Evolutionary conservation across 169 alveolate species (phyloP).

Genomic region (Plasmodium cynomolgi): DNA sequence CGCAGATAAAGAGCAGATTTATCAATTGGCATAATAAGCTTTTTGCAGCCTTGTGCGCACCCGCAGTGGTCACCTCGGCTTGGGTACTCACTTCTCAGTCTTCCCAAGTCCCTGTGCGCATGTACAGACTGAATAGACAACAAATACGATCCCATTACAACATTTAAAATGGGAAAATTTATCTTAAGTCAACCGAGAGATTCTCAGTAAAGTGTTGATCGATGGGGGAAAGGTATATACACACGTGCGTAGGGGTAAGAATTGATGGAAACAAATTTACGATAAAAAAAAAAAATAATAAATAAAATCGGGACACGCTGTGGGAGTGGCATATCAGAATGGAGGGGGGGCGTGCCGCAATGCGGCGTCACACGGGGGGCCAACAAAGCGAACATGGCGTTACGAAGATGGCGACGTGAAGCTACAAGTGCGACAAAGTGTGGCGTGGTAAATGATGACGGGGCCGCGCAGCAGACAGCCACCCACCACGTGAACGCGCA

Average conservation of each 20-base stretch:
- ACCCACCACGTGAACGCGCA: neutral
- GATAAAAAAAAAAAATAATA: conserved; percentile 6
- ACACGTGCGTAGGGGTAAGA: neutral
- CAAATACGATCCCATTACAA: neutral
- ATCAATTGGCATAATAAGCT: neutral
- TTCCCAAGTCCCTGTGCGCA: neutral
- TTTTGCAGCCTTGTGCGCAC: neutral
- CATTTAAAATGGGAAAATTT: neutral
- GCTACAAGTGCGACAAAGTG: neutral
- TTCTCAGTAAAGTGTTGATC: neutral
- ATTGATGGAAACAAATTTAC: conserved; percentile 28
- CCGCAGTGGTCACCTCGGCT: neutral
- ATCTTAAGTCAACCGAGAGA: neutral
- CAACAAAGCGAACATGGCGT: neutral
- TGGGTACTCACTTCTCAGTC: neutral
- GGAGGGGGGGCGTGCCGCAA: neutral
- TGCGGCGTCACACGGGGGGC: neutral
- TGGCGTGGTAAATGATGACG: neutral
- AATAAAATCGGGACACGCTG: neutral
- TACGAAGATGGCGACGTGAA: neutral
- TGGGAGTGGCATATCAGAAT: neutral
- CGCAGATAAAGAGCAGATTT: neutral
- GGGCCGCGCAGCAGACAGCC: neutral
- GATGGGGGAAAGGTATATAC: neutral
- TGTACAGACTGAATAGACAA: neutral